A percentile compares a stretch with the other conserved stretches of the same genome.
These are phyloP conservation scores for Nevesoporus exiguus DNA, from an alignment of 768 basidiomycete genomes.

Conservation along the genomic window DNA sequence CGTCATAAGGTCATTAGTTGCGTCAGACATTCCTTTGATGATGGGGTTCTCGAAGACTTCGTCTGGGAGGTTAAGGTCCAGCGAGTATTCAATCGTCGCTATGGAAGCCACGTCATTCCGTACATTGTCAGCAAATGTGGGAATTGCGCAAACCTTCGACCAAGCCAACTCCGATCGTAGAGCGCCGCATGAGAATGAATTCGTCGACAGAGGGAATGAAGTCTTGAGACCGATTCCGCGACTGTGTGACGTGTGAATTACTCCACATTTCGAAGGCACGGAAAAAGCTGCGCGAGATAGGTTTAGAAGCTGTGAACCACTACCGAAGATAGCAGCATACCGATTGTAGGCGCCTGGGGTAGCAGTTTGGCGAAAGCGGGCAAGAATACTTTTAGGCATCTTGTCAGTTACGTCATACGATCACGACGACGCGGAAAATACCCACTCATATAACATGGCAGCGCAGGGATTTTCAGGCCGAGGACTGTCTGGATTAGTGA, in stretches of 20 bases:
- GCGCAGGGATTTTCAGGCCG: slow-evolving; percentile 36
- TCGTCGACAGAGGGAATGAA: slow-evolving; percentile 37
- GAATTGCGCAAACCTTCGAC: slow-evolving; percentile 33
- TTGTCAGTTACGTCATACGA: slow-evolving; percentile 12
- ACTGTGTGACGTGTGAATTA: slow-evolving; percentile 35
- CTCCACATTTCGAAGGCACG: slow-evolving; percentile 36
- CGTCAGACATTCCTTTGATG: slow-evolving; percentile 37
- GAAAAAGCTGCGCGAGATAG: slow-evolving; percentile 27
- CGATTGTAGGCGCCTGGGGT: slow-evolving; percentile 35
- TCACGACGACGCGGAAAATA: slow-evolving; percentile 2
- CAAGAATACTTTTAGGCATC: slow-evolving; percentile 25
- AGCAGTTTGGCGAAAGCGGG: slow-evolving; percentile 36
- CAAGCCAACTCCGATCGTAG: slow-evolving; percentile 37
- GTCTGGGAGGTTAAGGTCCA: slow-evolving; percentile 37
- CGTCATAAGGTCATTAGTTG: slow-evolving; percentile 40
- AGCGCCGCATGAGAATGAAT: slow-evolving; percentile 36
- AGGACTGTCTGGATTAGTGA: slow-evolving; percentile 25
- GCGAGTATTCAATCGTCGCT: slow-evolving; percentile 38
- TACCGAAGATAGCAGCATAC: slow-evolving; percentile 12
- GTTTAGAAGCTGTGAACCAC: slow-evolving; percentile 3
- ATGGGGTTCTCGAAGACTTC: slow-evolving; percentile 35
- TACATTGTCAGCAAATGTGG: background rate
- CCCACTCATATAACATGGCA: slow-evolving; percentile 39
- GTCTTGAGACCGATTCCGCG: slow-evolving; percentile 34
- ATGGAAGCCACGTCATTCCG: slow-evolving; percentile 2